These are phyloP conservation scores for Penicillium waksmanii DNA, from an alignment of 495 filamentous ascomycete species.

Conservation along the genomic window DNA sequence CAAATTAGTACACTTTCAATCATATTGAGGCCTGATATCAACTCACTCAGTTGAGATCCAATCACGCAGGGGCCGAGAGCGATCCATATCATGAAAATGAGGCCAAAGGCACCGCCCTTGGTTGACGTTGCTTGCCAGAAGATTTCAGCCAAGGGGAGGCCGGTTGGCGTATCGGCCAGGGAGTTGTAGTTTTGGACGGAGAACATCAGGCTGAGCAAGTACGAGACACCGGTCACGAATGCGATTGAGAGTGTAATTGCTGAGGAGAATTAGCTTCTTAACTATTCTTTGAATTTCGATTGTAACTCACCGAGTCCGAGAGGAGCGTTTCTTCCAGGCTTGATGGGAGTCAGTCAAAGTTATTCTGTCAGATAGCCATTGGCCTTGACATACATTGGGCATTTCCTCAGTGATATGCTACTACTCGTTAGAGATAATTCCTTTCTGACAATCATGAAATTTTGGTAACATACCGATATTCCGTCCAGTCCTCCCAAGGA, in stretches of 20 bases:
- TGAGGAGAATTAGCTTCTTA: constrained; percentile 25
- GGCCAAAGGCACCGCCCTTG: constrained; percentile 54
- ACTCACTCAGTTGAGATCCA: constrained; percentile 55
- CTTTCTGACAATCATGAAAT: neutral
- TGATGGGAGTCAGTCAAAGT: constrained; percentile 3
- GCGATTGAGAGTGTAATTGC: constrained; percentile 48
- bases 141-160: constrained; percentile 72
- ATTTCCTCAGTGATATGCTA: constrained; percentile 81
- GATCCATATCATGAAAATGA: constrained; percentile 67
- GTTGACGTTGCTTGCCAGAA: constrained; percentile 74
- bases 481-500: constrained; percentile 73
- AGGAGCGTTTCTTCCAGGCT: constrained; percentile 39
- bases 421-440: neutral
- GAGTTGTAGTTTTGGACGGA: constrained; percentile 47
- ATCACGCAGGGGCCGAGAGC: constrained; percentile 43
- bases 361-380: constrained; percentile 10
- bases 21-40: neutral
- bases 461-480: constrained; percentile 29
- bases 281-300: neutral
- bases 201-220: constrained; percentile 50
- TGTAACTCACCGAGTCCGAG: constrained; percentile 32
- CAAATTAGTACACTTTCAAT: constrained; percentile 22
- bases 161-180: constrained; percentile 43
- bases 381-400: constrained; percentile 54
- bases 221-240: constrained; percentile 47